phyloP scores from a whole-genome alignment of 495 filamentous ascomycete species.

The Neurospora intermedia region DNA sequence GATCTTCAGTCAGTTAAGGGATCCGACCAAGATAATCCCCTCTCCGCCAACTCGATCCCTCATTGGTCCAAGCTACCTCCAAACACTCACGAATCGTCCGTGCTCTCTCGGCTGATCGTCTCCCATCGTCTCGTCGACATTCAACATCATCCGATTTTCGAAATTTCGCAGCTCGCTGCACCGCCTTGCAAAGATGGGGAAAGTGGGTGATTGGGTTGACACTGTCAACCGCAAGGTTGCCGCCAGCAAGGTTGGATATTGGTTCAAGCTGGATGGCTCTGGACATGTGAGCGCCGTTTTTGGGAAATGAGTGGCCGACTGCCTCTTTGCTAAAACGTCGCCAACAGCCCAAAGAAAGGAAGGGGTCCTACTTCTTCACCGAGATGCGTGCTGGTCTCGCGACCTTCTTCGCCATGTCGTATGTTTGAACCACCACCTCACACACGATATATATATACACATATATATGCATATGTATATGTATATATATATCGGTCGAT shows the following conservation, averaged over 20 bases:
- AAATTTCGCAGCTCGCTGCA: not conserved
- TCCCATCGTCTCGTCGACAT: not conserved
- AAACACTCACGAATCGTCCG: not conserved
- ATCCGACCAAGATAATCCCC: not conserved
- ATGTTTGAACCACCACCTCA: constrained; percentile 16
- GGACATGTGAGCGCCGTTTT: constrained; percentile 50
- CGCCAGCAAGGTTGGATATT: constrained; percentile 50
- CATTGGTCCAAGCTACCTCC: not conserved
- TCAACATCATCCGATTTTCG: not conserved
- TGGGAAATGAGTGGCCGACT: not conserved
- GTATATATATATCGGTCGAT: not conserved
- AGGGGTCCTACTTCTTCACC: constrained; percentile 67
- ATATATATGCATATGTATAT: too few relatives aligned
- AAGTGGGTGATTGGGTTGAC: constrained; percentile 37
- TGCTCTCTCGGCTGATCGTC: not conserved
- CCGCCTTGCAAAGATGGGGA: not conserved
- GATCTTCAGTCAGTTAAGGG: not conserved
- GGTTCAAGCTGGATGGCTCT: constrained; percentile 64
- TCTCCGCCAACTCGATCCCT: not conserved
- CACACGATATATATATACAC: not conserved
- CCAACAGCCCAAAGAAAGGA: constrained; percentile 57
- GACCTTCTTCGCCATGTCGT: constrained; percentile 83
- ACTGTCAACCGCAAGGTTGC: constrained; percentile 45
- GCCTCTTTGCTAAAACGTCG: constrained; percentile 26
- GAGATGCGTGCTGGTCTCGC: constrained; percentile 70